Conservation (phyloP, 2,329 filamentous ascomycete genomes). For the Aureobasidium lini region DNA sequence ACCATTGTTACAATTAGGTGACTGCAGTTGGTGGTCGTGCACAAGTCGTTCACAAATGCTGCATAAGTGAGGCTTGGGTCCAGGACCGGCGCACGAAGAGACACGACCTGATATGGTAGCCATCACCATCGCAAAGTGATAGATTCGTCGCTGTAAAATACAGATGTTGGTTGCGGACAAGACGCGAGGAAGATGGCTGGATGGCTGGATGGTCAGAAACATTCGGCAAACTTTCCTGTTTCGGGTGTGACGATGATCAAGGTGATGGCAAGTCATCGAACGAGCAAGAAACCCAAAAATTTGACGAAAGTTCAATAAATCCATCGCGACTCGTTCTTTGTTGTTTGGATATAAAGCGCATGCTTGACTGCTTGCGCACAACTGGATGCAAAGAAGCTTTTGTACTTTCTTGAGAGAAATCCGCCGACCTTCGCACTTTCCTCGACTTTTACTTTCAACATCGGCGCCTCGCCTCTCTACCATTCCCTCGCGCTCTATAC, state of each 20-base stretch:
- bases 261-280: constrained; percentile 14
- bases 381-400: constrained; percentile 17
- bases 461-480: not conserved
- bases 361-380: constrained; percentile 15
- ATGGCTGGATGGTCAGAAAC: not conserved
- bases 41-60: not conserved
- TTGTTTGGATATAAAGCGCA: constrained; percentile 5
- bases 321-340: not conserved
- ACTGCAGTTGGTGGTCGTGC: not conserved
- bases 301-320: not conserved
- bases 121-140: no score
- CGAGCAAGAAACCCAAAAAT: constrained; percentile 7
- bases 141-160: not conserved
- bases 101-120: not conserved
- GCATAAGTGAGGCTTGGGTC: not conserved
- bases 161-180: not conserved
- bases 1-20: not conserved
- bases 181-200: not conserved
- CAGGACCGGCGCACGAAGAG: not conserved
- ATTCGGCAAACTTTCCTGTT: constrained; percentile 9
- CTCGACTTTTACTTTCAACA: constrained; percentile 3
- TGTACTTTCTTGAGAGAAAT: constrained; percentile 14
- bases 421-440: constrained; percentile 3
- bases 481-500: not conserved
- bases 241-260: constrained; percentile 5